These are phyloP conservation scores for Yarrowia osloensis DNA, from an alignment of 805 yeast species.

Conservation along the genomic window DNA sequence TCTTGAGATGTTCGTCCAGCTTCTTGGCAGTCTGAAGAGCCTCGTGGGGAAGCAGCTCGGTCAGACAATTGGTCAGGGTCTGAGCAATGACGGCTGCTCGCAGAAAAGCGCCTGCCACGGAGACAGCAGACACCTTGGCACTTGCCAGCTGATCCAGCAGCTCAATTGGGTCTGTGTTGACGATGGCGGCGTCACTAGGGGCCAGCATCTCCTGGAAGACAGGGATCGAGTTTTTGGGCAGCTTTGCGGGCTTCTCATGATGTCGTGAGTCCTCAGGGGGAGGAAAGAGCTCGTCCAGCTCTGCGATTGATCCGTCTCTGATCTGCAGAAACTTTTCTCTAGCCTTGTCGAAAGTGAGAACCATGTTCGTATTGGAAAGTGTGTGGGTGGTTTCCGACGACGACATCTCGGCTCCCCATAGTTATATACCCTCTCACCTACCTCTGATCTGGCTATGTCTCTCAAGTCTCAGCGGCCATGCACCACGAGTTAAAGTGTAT, in stretches of 20 bases:
- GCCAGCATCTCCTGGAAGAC: constrained; percentile 33
- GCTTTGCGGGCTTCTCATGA: constrained; percentile 30
- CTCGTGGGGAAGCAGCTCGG: constrained; percentile 41
- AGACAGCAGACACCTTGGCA: constrained; percentile 49
- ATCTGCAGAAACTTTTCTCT: constrained; percentile 18
- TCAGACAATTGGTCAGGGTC: constrained; percentile 56
- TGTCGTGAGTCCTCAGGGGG: constrained; percentile 34
- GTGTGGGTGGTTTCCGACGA: background rate
- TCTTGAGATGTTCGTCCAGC: constrained; percentile 53
- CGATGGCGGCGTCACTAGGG: constrained; percentile 32
- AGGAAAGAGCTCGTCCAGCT: constrained; percentile 34
- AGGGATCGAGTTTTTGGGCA: constrained; percentile 35
- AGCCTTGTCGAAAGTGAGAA: constrained; percentile 1
- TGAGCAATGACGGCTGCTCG: constrained; percentile 60
- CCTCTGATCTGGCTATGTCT: background rate
- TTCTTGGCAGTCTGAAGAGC: constrained; percentile 47
- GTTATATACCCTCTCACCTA: background rate
- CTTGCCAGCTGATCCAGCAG: constrained; percentile 47
- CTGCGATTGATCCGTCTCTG: constrained; percentile 34
- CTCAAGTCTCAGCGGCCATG: constrained; percentile 12
- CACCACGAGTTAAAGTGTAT: background rate
- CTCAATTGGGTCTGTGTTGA: constrained; percentile 39
- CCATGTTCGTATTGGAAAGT: background rate
- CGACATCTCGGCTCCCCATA: background rate
- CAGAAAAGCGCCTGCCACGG: constrained; percentile 55